These are phyloP conservation scores for Ophiosphaerella korrae DNA, from an alignment of 2,329 filamentous ascomycete species.

Conservation along the genomic window DNA sequence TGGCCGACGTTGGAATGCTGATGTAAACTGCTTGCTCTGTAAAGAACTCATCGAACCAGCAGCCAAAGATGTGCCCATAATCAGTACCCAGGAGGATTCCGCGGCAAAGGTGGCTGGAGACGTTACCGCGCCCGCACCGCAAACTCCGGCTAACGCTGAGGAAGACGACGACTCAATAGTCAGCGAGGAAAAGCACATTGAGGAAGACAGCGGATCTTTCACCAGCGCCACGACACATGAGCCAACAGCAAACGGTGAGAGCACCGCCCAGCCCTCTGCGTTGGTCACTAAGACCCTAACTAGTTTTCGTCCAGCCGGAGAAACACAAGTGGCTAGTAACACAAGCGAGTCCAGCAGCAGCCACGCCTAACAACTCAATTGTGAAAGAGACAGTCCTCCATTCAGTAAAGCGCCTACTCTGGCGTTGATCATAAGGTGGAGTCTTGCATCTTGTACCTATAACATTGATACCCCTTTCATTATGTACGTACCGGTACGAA, in stretches of 20 bases:
- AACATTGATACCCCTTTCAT: neutral
- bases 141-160: neutral
- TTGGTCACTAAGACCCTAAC: conserved; percentile 6
- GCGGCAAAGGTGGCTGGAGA: neutral
- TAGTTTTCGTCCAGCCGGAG: neutral
- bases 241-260: conserved; percentile 13
- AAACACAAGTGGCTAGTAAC: neutral
- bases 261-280: conserved; percentile 1
- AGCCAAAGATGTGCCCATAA: conserved; percentile 1
- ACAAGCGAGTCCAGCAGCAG: neutral
- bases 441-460: neutral
- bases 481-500: neutral
- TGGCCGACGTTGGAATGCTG: conserved; percentile 15
- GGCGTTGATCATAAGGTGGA: neutral
- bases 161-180: neutral
- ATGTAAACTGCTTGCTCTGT: conserved; percentile 28
- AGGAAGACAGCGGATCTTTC: neutral
- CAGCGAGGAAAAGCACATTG: neutral
- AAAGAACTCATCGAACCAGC: conserved; percentile 18
- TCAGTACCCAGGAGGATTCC: neutral
- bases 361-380: neutral
- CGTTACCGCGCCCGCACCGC: neutral
- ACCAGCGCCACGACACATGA: neutral
- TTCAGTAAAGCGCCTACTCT: conserved; percentile 12
- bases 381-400: conserved; percentile 8